These are phyloP conservation scores for Adansonia madagascariensis DNA, from an alignment of 441 rosid species.

Conservation along the genomic window DNA sequence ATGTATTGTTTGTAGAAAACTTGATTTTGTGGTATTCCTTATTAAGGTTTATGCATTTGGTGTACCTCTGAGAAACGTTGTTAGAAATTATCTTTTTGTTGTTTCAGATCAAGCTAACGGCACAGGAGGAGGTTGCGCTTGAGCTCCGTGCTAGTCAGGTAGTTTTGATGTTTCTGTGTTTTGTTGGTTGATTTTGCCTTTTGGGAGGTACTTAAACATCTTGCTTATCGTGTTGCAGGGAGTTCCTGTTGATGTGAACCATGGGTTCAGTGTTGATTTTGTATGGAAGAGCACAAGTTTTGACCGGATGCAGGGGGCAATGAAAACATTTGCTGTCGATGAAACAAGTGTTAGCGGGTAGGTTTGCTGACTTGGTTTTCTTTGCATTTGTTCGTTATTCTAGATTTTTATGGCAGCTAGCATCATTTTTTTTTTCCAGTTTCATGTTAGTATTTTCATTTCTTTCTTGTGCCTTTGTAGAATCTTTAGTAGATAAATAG, in stretches of 20 bases:
- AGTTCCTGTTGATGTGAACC: constrained; percentile 89
- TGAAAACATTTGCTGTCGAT: constrained; percentile 99
- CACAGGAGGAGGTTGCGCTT: constrained; percentile 98
- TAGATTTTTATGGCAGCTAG: constrained; percentile 9
- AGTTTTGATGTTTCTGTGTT: constrained; percentile 29
- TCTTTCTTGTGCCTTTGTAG: not conserved
- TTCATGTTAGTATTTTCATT: constrained; percentile 15
- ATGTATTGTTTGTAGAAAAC: not conserved
- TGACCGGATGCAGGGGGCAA: constrained; percentile 98
- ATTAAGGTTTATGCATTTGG: not conserved
- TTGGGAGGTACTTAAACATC: constrained; percentile 7
- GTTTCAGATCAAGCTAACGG: constrained; percentile 88
- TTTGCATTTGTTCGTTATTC: constrained; percentile 10
- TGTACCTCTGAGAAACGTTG: not conserved
- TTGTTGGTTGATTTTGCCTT: constrained; percentile 10
- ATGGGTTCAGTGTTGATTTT: constrained; percentile 98
- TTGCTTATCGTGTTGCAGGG: constrained; percentile 56
- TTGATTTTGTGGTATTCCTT: not conserved
- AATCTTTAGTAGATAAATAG: not conserved
- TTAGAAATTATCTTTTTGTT: constrained; percentile 14
- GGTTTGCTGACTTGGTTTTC: constrained; percentile 38
- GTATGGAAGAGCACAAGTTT: constrained; percentile 99
- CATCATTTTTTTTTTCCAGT: not conserved
- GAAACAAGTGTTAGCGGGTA: constrained; percentile 99
- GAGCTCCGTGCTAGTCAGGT: constrained; percentile 99